Conservation (phyloP, 257 asterid genomes). For the Linaria vulgaris region DNA sequence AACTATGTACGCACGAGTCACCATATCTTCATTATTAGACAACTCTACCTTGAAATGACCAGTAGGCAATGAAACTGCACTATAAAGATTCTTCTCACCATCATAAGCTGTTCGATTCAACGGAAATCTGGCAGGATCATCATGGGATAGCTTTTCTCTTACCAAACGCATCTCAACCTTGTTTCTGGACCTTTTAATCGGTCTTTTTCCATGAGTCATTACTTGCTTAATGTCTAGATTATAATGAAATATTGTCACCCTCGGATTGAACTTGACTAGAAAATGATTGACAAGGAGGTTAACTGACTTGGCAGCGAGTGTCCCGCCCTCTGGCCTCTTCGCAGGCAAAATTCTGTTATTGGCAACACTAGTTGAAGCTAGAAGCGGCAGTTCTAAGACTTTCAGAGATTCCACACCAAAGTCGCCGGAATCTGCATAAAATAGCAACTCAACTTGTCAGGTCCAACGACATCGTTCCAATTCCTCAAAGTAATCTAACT, state of each 20-base stretch:
- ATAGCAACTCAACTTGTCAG: conserved; percentile 8
- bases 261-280: conserved; percentile 49
- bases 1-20: conserved; percentile 32
- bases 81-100: conserved; percentile 69
- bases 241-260: conserved; percentile 51
- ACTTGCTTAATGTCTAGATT: conserved; percentile 46
- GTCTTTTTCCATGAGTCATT: conserved; percentile 34
- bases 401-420: conserved; percentile 18
- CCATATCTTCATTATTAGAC: conserved; percentile 38
- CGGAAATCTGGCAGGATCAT: conserved; percentile 51
- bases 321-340: conserved; percentile 38
- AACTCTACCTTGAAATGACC: conserved; percentile 52
- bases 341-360: conserved; percentile 31
- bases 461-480: not conserved
- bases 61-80: conserved; percentile 53
- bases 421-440: conserved; percentile 24
- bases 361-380: not conserved
- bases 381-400: conserved; percentile 22
- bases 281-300: conserved; percentile 59
- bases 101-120: conserved; percentile 54
- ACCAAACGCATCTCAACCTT: conserved; percentile 41
- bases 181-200: conserved; percentile 31
- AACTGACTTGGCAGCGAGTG: conserved; percentile 28
- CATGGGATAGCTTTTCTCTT: conserved; percentile 44
- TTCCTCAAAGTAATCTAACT: not conserved